Evolutionary conservation across 768 basidiomycete species (phyloP).

Genomic region (Lyophyllum shimeji): DNA sequence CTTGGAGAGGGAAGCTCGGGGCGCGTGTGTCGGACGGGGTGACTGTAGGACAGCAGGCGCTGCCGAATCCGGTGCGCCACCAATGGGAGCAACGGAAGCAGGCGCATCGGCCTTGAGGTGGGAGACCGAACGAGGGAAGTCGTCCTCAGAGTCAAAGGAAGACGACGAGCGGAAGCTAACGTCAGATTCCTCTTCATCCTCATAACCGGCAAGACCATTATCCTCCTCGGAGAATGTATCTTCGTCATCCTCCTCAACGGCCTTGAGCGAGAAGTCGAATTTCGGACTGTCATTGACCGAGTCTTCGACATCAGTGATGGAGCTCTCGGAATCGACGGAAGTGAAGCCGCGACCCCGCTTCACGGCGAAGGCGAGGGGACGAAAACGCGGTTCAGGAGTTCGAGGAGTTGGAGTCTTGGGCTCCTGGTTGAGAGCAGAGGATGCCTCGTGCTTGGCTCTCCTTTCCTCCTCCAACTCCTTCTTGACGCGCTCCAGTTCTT

Average conservation of each 20-base stretch:
- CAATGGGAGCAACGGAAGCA: constrained; percentile 18
- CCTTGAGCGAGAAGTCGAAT: constrained; percentile 49
- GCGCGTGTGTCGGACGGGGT: constrained; percentile 27
- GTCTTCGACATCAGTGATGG: constrained; percentile 67
- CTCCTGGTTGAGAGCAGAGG: constrained; percentile 22
- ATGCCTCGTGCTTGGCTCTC: constrained; percentile 15
- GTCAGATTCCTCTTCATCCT: constrained; percentile 67
- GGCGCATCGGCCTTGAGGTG: constrained; percentile 25
- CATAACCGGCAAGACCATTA: constrained; percentile 62
- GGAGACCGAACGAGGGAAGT: constrained; percentile 33
- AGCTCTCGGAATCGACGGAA: constrained; percentile 66
- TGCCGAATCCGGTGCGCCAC: constrained; percentile 23
- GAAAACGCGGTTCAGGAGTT: constrained; percentile 27
- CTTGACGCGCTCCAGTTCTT: constrained; percentile 41
- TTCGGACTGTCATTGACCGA: constrained; percentile 42
- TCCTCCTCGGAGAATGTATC: constrained; percentile 47
- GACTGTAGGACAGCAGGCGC: constrained; percentile 20
- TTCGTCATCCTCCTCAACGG: constrained; percentile 55
- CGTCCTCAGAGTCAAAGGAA: constrained; percentile 55
- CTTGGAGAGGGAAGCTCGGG: constrained; percentile 53
- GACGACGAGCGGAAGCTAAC: constrained; percentile 48
- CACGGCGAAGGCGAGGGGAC: constrained; percentile 24
- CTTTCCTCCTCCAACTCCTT: constrained; percentile 30
- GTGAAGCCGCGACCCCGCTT: constrained; percentile 51
- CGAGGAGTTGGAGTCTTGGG: constrained; percentile 48